A percentile compares a stretch with the other conserved stretches of the same genome.
Conservation (phyloP, 75 land plant species). For the Larix kaempferi region DNA sequence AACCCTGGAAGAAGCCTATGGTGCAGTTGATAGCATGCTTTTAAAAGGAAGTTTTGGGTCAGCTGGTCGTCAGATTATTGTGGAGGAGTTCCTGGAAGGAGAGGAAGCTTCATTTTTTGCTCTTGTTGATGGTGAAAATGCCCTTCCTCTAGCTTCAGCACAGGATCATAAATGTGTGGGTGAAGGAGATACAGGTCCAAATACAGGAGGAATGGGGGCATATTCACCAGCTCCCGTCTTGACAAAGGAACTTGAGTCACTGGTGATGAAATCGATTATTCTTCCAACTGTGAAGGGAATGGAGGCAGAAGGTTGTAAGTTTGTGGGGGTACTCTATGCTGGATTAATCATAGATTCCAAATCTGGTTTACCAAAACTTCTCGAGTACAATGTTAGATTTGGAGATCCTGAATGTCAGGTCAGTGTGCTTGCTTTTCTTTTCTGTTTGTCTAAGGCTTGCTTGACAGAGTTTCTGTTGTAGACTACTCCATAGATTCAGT, state of each 20-base stretch:
- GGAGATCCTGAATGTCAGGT: conserved; percentile 99
- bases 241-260: conserved; percentile 58
- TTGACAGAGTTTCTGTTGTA: conserved; percentile 19
- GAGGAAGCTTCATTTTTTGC: conserved; percentile 99
- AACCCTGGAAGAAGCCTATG: conserved; percentile 78
- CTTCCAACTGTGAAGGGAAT: conserved; percentile 92
- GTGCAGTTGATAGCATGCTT: conserved; percentile 88
- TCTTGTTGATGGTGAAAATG: conserved; percentile 91
- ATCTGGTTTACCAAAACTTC: conserved; percentile 83
- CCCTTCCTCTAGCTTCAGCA: conserved; percentile 89
- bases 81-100: conserved; percentile 94
- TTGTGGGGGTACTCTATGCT: conserved; percentile 90
- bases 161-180: conserved; percentile 99
- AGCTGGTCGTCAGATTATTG: conserved; percentile 78
- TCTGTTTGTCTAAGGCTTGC: background rate
- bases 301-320: conserved; percentile 90
- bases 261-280: conserved; percentile 87
- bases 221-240: conserved; percentile 94
- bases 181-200: conserved; percentile 96
- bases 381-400: conserved; percentile 97
- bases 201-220: conserved; percentile 99
- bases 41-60: conserved; percentile 68
- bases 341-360: conserved; percentile 95
- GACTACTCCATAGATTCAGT: background rate
- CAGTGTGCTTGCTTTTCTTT: background rate